Evolutionary conservation across 768 basidiomycete genomes (phyloP).

Genomic region (Pulveroboletus frians): DNA sequence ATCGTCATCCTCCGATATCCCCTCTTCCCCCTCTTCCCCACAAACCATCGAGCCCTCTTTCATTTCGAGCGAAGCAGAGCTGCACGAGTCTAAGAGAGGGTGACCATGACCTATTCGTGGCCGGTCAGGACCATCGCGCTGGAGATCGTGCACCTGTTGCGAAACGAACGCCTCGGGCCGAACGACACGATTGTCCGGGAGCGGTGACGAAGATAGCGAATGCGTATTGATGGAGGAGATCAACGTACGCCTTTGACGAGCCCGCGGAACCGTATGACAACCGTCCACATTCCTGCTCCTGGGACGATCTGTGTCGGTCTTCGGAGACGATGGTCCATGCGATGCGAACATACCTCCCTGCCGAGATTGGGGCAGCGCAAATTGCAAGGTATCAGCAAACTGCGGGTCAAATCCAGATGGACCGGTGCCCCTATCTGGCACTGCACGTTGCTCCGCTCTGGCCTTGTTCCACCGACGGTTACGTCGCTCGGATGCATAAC

Average conservation of each 20-base stretch:
- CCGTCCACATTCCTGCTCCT: background rate
- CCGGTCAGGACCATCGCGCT: background rate
- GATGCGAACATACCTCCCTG: background rate
- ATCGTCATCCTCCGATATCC: background rate
- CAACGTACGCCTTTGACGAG: background rate
- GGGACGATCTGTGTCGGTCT: background rate
- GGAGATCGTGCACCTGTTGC: background rate
- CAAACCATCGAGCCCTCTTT: background rate
- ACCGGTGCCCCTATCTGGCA: constrained; percentile 2
- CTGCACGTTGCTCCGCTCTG: background rate
- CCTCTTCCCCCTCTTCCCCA: no score
- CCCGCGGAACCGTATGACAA: background rate
- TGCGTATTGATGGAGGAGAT: background rate
- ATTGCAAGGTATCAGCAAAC: background rate
- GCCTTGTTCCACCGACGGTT: background rate
- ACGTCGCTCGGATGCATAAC: constrained; percentile 60
- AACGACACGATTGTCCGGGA: background rate
- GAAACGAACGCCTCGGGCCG: background rate
- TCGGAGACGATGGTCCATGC: background rate
- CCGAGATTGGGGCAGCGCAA: background rate
- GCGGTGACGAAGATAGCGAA: background rate
- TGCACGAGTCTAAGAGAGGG: background rate
- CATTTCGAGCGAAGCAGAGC: background rate
- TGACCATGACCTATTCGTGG: background rate
- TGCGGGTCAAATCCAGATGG: background rate